Percentiles rank a stretch among this genome's conserved stretches.
These are phyloP conservation scores for Paecilomyces variotii DNA, from an alignment of 2,329 filamentous ascomycete species.

Conservation along the genomic window DNA sequence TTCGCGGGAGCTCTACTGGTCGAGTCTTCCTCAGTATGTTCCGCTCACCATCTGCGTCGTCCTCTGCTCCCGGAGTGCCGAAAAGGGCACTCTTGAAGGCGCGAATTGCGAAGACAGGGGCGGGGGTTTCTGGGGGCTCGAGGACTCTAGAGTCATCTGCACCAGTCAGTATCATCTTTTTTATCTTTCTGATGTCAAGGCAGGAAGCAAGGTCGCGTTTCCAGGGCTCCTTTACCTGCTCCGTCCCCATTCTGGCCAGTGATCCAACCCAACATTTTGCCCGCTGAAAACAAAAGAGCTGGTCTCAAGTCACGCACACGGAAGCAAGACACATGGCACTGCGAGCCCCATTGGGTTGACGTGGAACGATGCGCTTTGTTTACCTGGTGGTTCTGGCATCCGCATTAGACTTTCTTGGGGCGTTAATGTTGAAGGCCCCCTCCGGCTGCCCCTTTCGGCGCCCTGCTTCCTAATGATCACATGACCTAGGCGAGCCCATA, in stretches of 20 bases:
- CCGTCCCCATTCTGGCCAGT: slow-evolving; percentile 21
- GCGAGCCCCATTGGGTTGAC: slow-evolving; percentile 16
- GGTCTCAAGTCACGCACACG: slow-evolving; percentile 7
- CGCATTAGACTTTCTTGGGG: slow-evolving; percentile 5
- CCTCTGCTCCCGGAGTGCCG: slow-evolving; percentile 51
- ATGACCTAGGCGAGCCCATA: too few species aligned
- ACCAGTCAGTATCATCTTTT: slow-evolving; percentile 1
- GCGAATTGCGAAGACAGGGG: slow-evolving; percentile 58
- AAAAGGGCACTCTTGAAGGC: slow-evolving; percentile 59
- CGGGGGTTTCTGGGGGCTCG: slow-evolving; percentile 56
- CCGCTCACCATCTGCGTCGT: slow-evolving; percentile 24
- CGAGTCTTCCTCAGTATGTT: slow-evolving; percentile 9
- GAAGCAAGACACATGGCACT: slow-evolving; percentile 11
- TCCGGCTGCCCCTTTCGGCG: too few species aligned
- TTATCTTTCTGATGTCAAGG: background rate
- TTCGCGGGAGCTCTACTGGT: slow-evolving; percentile 10
- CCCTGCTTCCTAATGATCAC: too few species aligned
- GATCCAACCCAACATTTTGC: slow-evolving; percentile 28
- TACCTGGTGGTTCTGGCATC: slow-evolving; percentile 10
- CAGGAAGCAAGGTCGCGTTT: slow-evolving; percentile 1
- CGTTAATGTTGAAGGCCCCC: too few species aligned
- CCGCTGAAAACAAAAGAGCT: slow-evolving; percentile 6
- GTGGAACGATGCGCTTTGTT: slow-evolving; percentile 27
- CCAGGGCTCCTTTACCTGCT: slow-evolving; percentile 9
- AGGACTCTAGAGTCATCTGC: slow-evolving; percentile 44